phyloP scores from a whole-genome alignment of 139 green algal species.

The Picochlorum costavermella region DNA sequence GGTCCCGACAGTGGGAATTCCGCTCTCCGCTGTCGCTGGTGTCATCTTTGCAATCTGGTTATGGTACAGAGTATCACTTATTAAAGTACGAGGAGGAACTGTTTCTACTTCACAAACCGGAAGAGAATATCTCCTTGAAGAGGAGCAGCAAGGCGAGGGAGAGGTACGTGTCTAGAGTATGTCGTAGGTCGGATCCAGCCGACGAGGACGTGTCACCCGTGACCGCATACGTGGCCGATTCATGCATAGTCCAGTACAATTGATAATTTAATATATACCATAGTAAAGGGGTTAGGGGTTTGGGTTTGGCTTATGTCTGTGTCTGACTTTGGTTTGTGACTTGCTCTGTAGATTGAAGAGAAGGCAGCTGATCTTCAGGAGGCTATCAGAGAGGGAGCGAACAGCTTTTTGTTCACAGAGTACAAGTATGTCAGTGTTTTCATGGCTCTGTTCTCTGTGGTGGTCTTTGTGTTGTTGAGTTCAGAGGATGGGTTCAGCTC shows the following conservation, averaged over 20 bases:
- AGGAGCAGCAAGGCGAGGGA: constrained; percentile 54
- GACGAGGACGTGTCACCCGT: not conserved
- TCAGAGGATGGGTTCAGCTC: constrained; percentile 62
- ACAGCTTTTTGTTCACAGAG: constrained; percentile 89
- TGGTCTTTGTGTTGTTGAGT: constrained; percentile 90
- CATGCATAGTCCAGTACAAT: too few relatives aligned
- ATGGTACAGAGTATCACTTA: constrained; percentile 52
- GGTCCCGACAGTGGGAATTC: not conserved
- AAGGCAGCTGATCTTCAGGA: constrained; percentile 83
- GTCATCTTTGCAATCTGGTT: constrained; percentile 55
- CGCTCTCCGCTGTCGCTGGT: constrained; percentile 4
- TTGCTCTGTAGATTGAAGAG: constrained; percentile 58
- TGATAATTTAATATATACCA: too few relatives aligned
- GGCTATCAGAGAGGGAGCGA: constrained; percentile 82
- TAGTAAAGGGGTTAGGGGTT: not conserved
- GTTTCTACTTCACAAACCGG: constrained; percentile 42
- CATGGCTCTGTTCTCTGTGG: constrained; percentile 81
- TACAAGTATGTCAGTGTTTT: constrained; percentile 89
- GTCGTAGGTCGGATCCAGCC: not conserved
- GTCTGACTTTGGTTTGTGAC: not conserved
- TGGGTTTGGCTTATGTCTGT: not conserved
- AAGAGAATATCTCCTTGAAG: constrained; percentile 74
- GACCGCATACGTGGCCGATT: not conserved
- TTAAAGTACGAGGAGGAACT: constrained; percentile 40
- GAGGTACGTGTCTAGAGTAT: constrained; percentile 29